Evolutionary conservation across 306 rosid genomes (phyloP).

Genomic region (Ochetophila trinervis): DNA sequence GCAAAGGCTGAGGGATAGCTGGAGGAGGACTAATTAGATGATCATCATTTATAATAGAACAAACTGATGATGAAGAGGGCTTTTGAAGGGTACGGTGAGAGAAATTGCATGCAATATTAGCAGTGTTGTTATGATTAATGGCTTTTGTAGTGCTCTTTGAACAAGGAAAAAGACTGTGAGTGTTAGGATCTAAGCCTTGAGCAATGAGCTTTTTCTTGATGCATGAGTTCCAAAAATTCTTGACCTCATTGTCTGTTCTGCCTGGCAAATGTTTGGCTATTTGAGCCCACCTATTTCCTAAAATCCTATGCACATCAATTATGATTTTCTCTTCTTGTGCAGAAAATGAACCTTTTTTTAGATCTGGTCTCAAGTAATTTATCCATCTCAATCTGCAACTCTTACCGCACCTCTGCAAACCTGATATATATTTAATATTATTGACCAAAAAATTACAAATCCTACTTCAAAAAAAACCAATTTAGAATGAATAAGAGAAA

Average conservation of each 20-base stretch:
- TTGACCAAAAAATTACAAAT: not conserved
- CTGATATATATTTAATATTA: slow-evolving; percentile 39
- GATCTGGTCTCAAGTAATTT: slow-evolving; percentile 79
- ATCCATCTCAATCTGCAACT: slow-evolving; percentile 90
- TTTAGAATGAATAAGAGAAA: not conserved
- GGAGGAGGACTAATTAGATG: not conserved
- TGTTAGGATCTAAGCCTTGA: slow-evolving; percentile 83
- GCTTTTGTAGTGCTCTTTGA: slow-evolving; percentile 1
- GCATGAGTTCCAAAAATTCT: slow-evolving; percentile 92
- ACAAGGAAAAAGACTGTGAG: slow-evolving; percentile 61
- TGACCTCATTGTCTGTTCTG: slow-evolving; percentile 88
- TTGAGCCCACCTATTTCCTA: slow-evolving; percentile 93
- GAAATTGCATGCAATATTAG: not conserved
- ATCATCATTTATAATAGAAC: not conserved
- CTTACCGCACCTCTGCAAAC: slow-evolving; percentile 83
- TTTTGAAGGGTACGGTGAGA: slow-evolving; percentile 1
- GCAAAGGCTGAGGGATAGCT: not conserved
- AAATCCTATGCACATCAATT: slow-evolving; percentile 75
- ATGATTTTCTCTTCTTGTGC: slow-evolving; percentile 69
- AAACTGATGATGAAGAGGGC: not conserved
- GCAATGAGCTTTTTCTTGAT: slow-evolving; percentile 79
- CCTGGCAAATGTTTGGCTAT: slow-evolving; percentile 96
- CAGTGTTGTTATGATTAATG: not conserved
- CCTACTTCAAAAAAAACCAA: not conserved
- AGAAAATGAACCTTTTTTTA: slow-evolving; percentile 76